Evolutionary conservation across 192 early-diverging fungal species (phyloP).

Genomic region (Coemansia sp.): DNA sequence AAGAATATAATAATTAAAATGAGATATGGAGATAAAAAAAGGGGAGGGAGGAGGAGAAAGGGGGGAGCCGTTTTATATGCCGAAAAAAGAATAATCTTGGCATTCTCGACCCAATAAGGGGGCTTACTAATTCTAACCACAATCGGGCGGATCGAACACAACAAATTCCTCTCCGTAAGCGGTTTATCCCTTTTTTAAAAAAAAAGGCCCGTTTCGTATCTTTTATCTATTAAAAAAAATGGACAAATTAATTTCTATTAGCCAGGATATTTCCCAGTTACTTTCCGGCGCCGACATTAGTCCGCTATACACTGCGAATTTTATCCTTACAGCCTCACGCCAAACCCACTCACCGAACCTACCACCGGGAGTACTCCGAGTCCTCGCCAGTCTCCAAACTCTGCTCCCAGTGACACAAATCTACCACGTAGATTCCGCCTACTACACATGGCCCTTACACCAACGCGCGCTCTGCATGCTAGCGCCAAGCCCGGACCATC

Average conservation of each 20-base stretch:
- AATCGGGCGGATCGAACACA: too few species aligned
- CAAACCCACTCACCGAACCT: not conserved
- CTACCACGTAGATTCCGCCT: slow-evolving; percentile 73
- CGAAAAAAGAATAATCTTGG: too few species aligned
- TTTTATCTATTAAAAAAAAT: not conserved
- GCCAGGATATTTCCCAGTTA: slow-evolving; percentile 26
- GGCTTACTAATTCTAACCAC: not conserved
- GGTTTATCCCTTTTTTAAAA: too few species aligned
- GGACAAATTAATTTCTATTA: slow-evolving; percentile 19
- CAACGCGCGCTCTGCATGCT: slow-evolving; percentile 67
- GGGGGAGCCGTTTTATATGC: too few species aligned
- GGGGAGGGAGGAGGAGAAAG: not conserved
- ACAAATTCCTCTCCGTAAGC: too few species aligned
- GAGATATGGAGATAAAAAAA: not conserved
- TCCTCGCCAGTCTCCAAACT: not conserved
- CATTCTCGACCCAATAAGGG: too few species aligned
- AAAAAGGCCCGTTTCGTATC: too few species aligned
- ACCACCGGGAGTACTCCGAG: not conserved
- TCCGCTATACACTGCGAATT: slow-evolving; percentile 21
- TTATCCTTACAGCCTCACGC: slow-evolving; percentile 1
- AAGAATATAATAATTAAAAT: not conserved
- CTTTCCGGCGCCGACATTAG: slow-evolving; percentile 15
- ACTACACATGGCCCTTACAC: slow-evolving; percentile 79
- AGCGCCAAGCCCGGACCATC: slow-evolving; percentile 74
- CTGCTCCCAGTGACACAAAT: slow-evolving; percentile 56